Evolutionary conservation across 2,329 filamentous ascomycete genomes (phyloP), one percentile per base, ranked within the genome.

Genomic region (Colletotrichum camelliae): DNA sequence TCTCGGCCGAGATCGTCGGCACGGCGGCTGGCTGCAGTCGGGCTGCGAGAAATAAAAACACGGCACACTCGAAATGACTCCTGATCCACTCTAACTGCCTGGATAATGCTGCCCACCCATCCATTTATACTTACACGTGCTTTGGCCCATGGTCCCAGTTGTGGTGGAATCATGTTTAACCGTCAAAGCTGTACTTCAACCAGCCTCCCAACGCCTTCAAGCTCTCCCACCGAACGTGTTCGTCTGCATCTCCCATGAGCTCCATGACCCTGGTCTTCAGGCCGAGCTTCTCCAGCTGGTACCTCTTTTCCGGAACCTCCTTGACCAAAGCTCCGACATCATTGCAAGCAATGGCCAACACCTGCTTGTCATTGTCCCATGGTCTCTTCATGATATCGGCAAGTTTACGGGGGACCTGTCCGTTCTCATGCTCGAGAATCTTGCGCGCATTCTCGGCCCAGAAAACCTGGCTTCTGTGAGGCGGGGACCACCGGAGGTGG

Each of bases 191-290:
- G 80, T 92, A 92, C 87, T 92, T 91, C 81, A 92, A 84, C 91
- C 91, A 92, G 21, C 90, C 89, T 24, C 90, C 91, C 55, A 98
- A 92, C 18, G 96, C 96, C 81, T 94, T 92, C 86, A 98, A 86
- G 85, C 95, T 97, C 88, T 98, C 96, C 95, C 96, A 98, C 82
- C 96, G 90, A 62, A 98, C 95, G 75, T 92, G 93, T 87, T 98
- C 96, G 81, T 98, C 95, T 74, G 92, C 90, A 82, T 97, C 95
- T 81, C 92, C 93, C 96, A 98, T 98, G 81, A 98, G 88, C 86
- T 96, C 94, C 96, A 98, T 98, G 76, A 98, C 93, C 79, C 95
- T 90, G 21, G 91, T 91, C 90, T 98, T 98, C 77, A 98, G 85
- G 0, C 95, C 95, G 58, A 96, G 85, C 86, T 93, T 96, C 87